Percentiles rank a stretch among this genome's conserved stretches.
phyloP scores from a whole-genome alignment of 495 filamentous ascomycete species.

The Penicillium riverlandense region DNA sequence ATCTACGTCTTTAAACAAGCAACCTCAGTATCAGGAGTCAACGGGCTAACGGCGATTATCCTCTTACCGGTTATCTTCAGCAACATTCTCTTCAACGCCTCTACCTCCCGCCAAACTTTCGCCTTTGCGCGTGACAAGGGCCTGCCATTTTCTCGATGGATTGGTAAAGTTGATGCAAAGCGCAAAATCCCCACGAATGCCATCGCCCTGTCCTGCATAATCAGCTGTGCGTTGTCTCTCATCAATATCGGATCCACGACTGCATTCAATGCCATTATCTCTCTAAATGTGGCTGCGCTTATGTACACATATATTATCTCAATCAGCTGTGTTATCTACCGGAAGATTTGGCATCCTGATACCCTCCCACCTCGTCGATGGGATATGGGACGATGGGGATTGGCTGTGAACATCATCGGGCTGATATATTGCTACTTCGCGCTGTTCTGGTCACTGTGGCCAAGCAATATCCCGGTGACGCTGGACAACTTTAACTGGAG shows the following conservation, averaged over 20 bases:
- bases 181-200: no score
- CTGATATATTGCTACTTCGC: constrained; percentile 20
- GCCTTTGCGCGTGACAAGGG: no score
- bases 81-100: no score
- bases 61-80: no score
- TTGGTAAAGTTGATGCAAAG: no score
- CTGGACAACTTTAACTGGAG: constrained; percentile 42
- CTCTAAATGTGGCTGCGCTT: constrained; percentile 30
- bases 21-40: no score
- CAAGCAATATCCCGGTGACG: constrained; percentile 23
- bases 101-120: no score
- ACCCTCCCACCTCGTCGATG: constrained; percentile 32
- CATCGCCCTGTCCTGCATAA: no score
- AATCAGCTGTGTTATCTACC: constrained; percentile 28
- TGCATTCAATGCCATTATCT: constrained; percentile 40
- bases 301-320: constrained; percentile 28
- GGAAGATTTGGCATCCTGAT: constrained; percentile 23
- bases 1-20: no score
- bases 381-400: constrained; percentile 27
- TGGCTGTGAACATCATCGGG: constrained; percentile 27
- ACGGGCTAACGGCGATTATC: no score
- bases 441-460: constrained; percentile 37
- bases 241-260: constrained; percentile 30
- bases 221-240: constrained; percentile 14
- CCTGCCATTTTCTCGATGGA: no score